Percentiles rank a stretch among this genome's conserved stretches.
phyloP scores from a whole-genome alignment of 805 yeast species.

The Starmerella potacharoeniae region DNA sequence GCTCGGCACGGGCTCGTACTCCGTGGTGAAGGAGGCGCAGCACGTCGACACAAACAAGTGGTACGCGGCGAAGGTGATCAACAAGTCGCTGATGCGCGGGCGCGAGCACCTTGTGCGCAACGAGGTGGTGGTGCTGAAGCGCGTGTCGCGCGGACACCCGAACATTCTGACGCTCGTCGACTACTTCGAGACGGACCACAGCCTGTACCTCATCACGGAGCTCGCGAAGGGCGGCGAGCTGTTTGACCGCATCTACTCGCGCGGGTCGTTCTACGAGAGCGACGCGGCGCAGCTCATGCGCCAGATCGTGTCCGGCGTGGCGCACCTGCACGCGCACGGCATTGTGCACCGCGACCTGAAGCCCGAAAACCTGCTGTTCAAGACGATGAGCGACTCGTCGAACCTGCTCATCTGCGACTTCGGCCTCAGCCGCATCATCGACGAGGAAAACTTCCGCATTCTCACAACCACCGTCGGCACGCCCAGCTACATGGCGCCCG shows the following conservation, averaged over 20 bases:
- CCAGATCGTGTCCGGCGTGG: conserved; percentile 43
- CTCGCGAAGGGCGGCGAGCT: conserved; percentile 59
- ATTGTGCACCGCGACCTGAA: conserved; percentile 63
- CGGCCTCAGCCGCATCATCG: conserved; percentile 48
- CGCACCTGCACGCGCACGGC: conserved; percentile 45
- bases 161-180: conserved; percentile 54
- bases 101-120: conserved; percentile 46
- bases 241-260: conserved; percentile 44
- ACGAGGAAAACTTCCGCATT: conserved; percentile 31
- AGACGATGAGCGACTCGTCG: conserved; percentile 30
- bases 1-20: conserved; percentile 36
- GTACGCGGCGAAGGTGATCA: conserved; percentile 46
- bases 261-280: conserved; percentile 37
- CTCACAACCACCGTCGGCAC: conserved; percentile 52
- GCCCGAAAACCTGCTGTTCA: conserved; percentile 57
- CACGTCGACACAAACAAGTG: conserved; percentile 33
- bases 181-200: conserved; percentile 55
- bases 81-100: conserved; percentile 41
- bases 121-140: conserved; percentile 47
- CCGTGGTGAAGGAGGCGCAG: conserved; percentile 35
- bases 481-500: conserved; percentile 67
- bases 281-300: conserved; percentile 42
- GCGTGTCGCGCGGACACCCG: conserved; percentile 39
- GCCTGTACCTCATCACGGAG: conserved; percentile 48
- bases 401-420: conserved; percentile 47